phyloP scores from a whole-genome alignment of 108 stramenopile genomes.

The Cylindrotheca fusiformis region DNA sequence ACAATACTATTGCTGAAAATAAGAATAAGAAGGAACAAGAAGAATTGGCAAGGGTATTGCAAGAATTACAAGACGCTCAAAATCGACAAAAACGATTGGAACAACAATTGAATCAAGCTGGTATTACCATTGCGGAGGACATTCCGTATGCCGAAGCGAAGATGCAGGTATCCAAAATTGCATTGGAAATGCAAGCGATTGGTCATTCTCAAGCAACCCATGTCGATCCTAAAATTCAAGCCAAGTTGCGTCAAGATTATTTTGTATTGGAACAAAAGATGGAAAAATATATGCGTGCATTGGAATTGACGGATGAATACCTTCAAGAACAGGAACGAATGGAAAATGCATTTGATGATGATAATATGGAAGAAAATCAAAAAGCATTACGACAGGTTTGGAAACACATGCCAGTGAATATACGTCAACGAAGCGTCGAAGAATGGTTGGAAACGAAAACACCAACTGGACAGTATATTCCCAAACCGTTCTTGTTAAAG shows the following conservation, averaged over 20 bases:
- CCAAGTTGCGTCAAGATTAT: conserved; percentile 21
- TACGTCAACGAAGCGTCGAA: background rate
- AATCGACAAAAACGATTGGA: conserved; percentile 21
- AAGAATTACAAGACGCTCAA: conserved; percentile 22
- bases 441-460: background rate
- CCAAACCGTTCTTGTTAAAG: conserved; percentile 4
- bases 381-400: conserved; percentile 13
- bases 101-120: conserved; percentile 21
- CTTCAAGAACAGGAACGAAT: conserved; percentile 6
- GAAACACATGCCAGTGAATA: conserved; percentile 26
- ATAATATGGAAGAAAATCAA: conserved; percentile 7
- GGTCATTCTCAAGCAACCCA: background rate
- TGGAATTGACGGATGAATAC: conserved; percentile 26
- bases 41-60: conserved; percentile 14
- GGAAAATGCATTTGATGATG: conserved; percentile 14
- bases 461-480: background rate
- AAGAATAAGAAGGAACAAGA: background rate
- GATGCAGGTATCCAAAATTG: conserved; percentile 10
- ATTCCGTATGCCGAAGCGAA: conserved; percentile 28
- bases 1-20: background rate
- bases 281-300: conserved; percentile 21
- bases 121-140: conserved; percentile 29
- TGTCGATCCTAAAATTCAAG: conserved; percentile 10
- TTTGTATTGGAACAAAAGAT: conserved; percentile 21
- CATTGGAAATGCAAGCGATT: conserved; percentile 19